phyloP scores from a whole-genome alignment of 2,329 filamentous ascomycete species.

The Sodiomyces alkalinus region DNA sequence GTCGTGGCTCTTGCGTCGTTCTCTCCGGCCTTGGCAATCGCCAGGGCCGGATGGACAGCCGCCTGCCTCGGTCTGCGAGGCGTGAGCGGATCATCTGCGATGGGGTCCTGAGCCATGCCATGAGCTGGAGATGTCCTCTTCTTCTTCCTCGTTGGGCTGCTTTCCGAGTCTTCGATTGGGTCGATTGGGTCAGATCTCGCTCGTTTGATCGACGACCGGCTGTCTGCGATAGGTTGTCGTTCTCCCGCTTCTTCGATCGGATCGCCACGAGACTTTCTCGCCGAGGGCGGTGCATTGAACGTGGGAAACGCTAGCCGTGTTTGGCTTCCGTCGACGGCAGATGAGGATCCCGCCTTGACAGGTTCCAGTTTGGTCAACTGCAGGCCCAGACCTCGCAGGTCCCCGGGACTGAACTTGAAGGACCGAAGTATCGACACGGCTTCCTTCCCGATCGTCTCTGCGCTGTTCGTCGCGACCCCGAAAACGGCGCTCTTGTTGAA shows the following conservation, averaged over 20 bases:
- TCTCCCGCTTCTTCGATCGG: slow-evolving; percentile 36
- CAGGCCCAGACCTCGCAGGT: slow-evolving; percentile 81
- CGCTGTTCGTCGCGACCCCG: slow-evolving; percentile 69
- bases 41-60: slow-evolving; percentile 35
- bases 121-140: slow-evolving; percentile 14
- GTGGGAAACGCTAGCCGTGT: slow-evolving; percentile 58
- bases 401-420: slow-evolving; percentile 74
- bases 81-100: slow-evolving; percentile 37
- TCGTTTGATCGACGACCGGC: too few relatives aligned
- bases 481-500: slow-evolving; percentile 80
- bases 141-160: slow-evolving; percentile 20
- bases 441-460: slow-evolving; percentile 60
- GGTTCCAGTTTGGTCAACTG: slow-evolving; percentile 89
- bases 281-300: slow-evolving; percentile 22
- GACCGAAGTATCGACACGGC: slow-evolving; percentile 70
- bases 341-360: slow-evolving; percentile 42
- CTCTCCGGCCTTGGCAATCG: slow-evolving; percentile 32
- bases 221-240: too few relatives aligned
- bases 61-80: slow-evolving; percentile 36
- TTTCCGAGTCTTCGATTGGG: slow-evolving; percentile 29
- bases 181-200: too few relatives aligned
- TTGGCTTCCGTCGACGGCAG: slow-evolving; percentile 60
- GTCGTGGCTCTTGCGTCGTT: slow-evolving; percentile 42
- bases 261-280: slow-evolving; percentile 26
- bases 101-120: slow-evolving; percentile 29